These are phyloP conservation scores for Pleurotus cornucopiae DNA, from an alignment of 768 basidiomycete species.

Conservation along the genomic window DNA sequence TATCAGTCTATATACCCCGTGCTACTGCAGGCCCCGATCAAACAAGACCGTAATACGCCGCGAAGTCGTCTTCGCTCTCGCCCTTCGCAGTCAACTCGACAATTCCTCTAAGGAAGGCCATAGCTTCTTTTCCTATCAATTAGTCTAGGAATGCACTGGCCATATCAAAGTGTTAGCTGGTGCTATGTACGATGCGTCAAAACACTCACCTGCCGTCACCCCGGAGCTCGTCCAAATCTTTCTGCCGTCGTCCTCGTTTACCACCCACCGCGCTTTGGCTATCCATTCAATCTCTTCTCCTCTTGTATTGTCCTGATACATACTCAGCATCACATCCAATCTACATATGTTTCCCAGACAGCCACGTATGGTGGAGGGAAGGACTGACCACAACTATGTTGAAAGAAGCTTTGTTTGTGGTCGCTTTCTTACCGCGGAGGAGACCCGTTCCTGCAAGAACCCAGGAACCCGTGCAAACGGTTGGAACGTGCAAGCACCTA, in stretches of 20 bases:
- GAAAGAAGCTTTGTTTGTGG: conserved; percentile 31
- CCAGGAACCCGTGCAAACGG: conserved; percentile 30
- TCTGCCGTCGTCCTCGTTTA: conserved; percentile 23
- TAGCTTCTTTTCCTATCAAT: conserved; percentile 19
- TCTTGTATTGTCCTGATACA: conserved; percentile 16
- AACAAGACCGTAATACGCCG: conserved; percentile 17
- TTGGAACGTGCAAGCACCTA: conserved; percentile 26
- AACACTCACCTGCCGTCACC: conserved; percentile 27
- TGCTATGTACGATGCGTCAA: not conserved
- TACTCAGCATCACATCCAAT: not conserved
- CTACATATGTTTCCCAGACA: not conserved
- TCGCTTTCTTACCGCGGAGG: conserved; percentile 28
- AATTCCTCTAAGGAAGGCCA: conserved; percentile 12
- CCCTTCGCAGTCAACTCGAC: conserved; percentile 18
- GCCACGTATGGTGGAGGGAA: not conserved
- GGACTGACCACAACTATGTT: conserved; percentile 19
- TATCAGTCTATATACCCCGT: too few relatives aligned
- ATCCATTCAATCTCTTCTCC: conserved; percentile 27
- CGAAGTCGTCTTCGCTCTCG: conserved; percentile 24
- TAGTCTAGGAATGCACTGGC: conserved; percentile 28
- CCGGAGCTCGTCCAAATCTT: conserved; percentile 36
- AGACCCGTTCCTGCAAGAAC: conserved; percentile 27
- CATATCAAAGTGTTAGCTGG: conserved; percentile 21
- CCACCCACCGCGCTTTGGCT: conserved; percentile 32
- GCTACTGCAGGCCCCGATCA: too few relatives aligned